Conservation (phyloP, 805 yeast genomes). For the Millerozyma acaciae region DNA sequence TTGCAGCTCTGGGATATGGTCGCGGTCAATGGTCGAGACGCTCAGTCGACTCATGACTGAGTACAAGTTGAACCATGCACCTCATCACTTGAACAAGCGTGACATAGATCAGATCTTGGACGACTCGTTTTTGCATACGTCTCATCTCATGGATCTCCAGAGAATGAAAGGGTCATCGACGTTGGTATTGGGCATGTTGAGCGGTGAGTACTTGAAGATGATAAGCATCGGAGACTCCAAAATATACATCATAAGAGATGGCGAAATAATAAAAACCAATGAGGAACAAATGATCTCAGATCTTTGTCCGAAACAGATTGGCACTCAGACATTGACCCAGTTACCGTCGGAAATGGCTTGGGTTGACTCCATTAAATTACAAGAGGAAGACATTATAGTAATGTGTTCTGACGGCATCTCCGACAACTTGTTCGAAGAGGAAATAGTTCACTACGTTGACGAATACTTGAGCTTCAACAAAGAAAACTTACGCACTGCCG, state of each 20-base stretch:
- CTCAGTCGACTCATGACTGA: conserved; percentile 44
- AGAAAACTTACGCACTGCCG: conserved; percentile 34
- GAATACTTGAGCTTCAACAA: conserved; percentile 25
- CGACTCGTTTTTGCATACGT: conserved; percentile 44
- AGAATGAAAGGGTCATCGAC: conserved; percentile 48
- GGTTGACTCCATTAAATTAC: conserved; percentile 37
- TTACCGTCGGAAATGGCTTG: conserved; percentile 48
- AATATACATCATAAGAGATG: conserved; percentile 45
- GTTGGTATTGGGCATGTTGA: conserved; percentile 43
- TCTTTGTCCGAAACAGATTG: conserved; percentile 53
- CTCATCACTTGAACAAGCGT: conserved; percentile 34
- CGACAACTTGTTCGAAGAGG: conserved; percentile 49
- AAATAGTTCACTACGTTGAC: conserved; percentile 37
- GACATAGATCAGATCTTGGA: conserved; percentile 44
- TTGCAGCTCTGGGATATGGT: conserved; percentile 49
- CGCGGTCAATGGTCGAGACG: conserved; percentile 50
- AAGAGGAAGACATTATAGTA: conserved; percentile 41
- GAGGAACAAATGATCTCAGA: conserved; percentile 44
- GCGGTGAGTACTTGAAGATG: conserved; percentile 44
- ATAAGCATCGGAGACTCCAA: conserved; percentile 53
- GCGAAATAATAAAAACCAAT: conserved; percentile 39
- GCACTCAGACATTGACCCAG: conserved; percentile 42
- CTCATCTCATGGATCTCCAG: conserved; percentile 49
- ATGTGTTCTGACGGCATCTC: conserved; percentile 53
- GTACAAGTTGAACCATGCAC: conserved; percentile 37